These are phyloP conservation scores for Camelina sativa DNA, from an alignment of 345 rosid genomes.

Conservation along the genomic window DNA sequence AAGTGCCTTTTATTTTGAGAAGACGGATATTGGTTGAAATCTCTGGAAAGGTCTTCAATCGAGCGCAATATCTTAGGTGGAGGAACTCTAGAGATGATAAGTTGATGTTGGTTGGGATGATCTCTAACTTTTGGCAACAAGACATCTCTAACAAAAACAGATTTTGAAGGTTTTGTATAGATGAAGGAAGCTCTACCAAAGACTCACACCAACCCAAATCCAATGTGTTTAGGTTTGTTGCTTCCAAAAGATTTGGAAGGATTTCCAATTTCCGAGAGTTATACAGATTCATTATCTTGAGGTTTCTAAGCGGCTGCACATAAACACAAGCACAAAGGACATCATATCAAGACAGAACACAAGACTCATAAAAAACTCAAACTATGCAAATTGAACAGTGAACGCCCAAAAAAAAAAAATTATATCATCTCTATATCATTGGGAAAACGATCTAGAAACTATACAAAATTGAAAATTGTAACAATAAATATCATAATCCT, in stretches of 20 bases:
- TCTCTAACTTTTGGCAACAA: not conserved
- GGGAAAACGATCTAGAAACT: too few species aligned
- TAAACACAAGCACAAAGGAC: not conserved
- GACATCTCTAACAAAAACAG: not conserved
- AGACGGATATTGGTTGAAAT: not conserved
- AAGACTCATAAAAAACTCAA: not conserved
- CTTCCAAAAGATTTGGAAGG: not conserved
- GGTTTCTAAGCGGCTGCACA: not conserved
- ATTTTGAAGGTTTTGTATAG: not conserved
- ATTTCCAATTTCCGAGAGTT: not conserved
- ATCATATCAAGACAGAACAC: not conserved
- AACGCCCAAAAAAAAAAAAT: too few species aligned
- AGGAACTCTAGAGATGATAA: not conserved
- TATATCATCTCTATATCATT: too few species aligned
- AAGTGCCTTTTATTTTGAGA: not conserved
- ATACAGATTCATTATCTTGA: not conserved
- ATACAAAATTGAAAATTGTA: too few species aligned
- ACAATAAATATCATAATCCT: too few species aligned
- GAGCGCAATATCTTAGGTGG: not conserved
- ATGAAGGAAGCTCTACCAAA: not conserved
- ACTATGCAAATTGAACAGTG: not conserved
- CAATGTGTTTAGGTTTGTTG: not conserved
- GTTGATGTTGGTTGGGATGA: not conserved
- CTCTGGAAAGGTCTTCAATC: not conserved
- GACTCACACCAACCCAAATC: slow-evolving; percentile 1